Percentiles rank a stretch among this genome's conserved stretches.
These are phyloP conservation scores for Eucalyptus erythrocorys DNA, from an alignment of 345 rosid species.

Conservation along the genomic window DNA sequence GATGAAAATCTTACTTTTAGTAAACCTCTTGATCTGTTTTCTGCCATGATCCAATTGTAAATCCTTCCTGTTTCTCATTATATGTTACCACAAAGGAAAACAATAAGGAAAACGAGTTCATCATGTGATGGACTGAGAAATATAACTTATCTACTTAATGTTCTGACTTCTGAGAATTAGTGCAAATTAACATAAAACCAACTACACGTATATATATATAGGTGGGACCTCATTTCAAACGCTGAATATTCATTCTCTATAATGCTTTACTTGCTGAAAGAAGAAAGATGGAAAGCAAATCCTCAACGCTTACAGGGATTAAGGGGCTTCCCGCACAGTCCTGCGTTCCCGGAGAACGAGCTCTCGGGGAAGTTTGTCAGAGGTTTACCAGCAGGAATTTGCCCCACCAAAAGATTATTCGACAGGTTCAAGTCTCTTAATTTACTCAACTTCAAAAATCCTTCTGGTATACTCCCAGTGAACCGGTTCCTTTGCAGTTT, in stretches of 20 bases:
- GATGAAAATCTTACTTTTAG: background rate
- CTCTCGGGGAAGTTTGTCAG: slow-evolving; percentile 31
- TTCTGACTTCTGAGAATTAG: background rate
- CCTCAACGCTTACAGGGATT: slow-evolving; percentile 15
- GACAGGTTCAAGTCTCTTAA: slow-evolving; percentile 36
- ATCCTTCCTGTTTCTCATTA: background rate
- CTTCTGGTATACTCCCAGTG: slow-evolving; percentile 25
- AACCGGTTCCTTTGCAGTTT: slow-evolving; percentile 38
- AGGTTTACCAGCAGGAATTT: slow-evolving; percentile 37
- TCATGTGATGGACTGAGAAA: background rate
- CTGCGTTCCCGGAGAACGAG: slow-evolving; percentile 35
- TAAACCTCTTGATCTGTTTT: background rate
- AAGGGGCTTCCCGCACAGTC: slow-evolving; percentile 51
- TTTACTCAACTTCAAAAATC: slow-evolving; percentile 27
- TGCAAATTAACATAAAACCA: background rate
- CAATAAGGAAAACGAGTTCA: background rate
- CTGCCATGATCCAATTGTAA: background rate
- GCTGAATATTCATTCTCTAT: background rate
- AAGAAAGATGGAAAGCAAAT: background rate
- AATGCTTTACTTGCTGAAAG: background rate
- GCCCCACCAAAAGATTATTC: slow-evolving; percentile 36
- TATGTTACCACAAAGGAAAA: background rate
- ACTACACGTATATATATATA: background rate
- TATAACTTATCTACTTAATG: background rate
- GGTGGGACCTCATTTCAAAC: background rate